Evolutionary conservation across 2,329 filamentous ascomycete species (phyloP), one percentile per base, ranked within the genome.

Genomic region (Emydomyces testavorans): DNA sequence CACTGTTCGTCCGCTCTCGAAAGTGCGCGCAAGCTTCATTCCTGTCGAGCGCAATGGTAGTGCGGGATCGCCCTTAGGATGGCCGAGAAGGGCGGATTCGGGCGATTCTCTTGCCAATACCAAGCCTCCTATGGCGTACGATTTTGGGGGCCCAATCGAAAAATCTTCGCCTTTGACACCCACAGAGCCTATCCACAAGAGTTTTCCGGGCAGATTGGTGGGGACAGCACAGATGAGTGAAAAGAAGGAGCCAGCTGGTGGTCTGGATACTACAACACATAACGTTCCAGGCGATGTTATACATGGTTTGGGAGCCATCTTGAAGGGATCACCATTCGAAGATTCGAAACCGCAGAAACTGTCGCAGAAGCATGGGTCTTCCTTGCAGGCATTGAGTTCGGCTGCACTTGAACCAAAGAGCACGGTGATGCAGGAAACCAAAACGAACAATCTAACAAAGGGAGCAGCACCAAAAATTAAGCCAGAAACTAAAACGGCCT

Each of bases 11-110:
- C 83, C 80, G 20, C 74, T 87, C 34, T 85, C 83, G 53, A 85
- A 83, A 65, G 79, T 88, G 36, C 77, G 83, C 55, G 83, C 83
- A 31, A 85, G 72, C 61, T 89, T 89, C 61, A 76, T 89, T 45
- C 77, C 82, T 15, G 75, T 89, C 38, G 82, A 87, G 60, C 65
- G 66, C 41, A 50, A 46, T 16, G 48, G 50, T 23, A 35, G 28
- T 40, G 32, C 51, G 1, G 41, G 48, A 13, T 60, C 57, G 31
- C 65, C 62, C 24, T 58, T 68, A 31, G 59, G 67, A 26, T 69
- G 68, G 21, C 53, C 74, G 49, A 64, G 63, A 51, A 71, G 67
- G 54, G 60, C 59, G 38, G 48, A 64, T 63, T 43, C 59, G 60
- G 26, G 63, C 58, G 52, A 63, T 63, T 35, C 60, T 54, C 37